Percentiles rank a stretch among this genome's conserved stretches.
phyloP scores from a whole-genome alignment of 2,329 filamentous ascomycete genomes.

The Colletotrichum graminicola region DNA sequence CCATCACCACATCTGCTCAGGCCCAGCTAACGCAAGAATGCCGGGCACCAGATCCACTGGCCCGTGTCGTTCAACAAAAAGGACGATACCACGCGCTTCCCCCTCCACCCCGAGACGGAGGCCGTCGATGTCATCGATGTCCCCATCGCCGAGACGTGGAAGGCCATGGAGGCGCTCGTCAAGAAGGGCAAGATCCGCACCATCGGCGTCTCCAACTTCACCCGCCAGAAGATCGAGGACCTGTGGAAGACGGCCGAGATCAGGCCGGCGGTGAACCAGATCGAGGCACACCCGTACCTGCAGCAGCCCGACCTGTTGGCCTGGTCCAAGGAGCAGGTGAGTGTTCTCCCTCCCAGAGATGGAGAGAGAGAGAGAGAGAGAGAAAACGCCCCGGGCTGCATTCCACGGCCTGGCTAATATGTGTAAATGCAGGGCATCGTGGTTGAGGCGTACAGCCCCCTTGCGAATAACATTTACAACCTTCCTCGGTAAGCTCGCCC shows the following conservation, averaged over 20 bases:
- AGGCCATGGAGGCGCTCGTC: constrained; percentile 71
- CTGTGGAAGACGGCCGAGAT: constrained; percentile 61
- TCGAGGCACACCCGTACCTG: constrained; percentile 62
- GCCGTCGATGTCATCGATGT: constrained; percentile 54
- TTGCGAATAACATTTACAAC: constrained; percentile 67
- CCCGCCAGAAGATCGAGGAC: constrained; percentile 63
- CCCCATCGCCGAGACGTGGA: constrained; percentile 69
- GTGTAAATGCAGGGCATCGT: constrained; percentile 58
- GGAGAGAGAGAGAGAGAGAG: not conserved
- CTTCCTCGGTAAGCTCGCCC: constrained; percentile 33
- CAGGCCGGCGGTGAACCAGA: constrained; percentile 64
- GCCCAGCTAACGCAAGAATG: constrained; percentile 16
- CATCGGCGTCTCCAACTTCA: constrained; percentile 73
- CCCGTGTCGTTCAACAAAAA: constrained; percentile 60
- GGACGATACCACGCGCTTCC: constrained; percentile 55
- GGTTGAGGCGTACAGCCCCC: constrained; percentile 69
- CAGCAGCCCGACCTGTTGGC: constrained; percentile 63
- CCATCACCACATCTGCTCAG: not conserved
- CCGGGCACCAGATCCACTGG: constrained; percentile 59
- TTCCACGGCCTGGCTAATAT: constrained; percentile 21
- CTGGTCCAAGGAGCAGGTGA: constrained; percentile 59
- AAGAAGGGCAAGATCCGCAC: constrained; percentile 65
- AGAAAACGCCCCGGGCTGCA: constrained; percentile 12
- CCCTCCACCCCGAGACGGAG: constrained; percentile 59
- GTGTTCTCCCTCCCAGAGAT: not conserved